Conservation (phyloP, 2,329 filamentous ascomycete genomes). For the Westerdykella sp. region DNA sequence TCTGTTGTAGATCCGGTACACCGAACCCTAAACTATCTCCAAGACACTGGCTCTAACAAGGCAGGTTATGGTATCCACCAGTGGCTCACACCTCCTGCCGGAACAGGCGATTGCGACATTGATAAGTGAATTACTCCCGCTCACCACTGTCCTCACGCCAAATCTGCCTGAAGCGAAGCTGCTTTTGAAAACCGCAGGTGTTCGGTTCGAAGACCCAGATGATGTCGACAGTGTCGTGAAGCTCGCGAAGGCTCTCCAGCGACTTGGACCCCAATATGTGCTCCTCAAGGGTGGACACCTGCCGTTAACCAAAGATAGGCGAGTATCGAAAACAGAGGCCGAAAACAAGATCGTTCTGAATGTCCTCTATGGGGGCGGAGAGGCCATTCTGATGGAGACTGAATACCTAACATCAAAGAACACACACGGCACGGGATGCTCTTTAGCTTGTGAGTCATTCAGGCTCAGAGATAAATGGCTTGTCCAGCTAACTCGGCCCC, state of each 20-base stretch:
- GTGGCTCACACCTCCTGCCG: conserved; percentile 64
- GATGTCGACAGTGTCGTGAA: conserved; percentile 60
- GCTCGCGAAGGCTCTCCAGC: conserved; percentile 60
- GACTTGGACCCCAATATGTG: conserved; percentile 70
- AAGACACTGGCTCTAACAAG: neutral
- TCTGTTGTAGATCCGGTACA: conserved; percentile 71
- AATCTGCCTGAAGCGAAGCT: conserved; percentile 70
- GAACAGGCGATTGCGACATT: conserved; percentile 57
- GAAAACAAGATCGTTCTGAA: conserved; percentile 68
- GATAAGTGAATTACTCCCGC: conserved; percentile 55
- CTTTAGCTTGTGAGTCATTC: conserved; percentile 65
- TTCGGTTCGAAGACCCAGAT: conserved; percentile 44
- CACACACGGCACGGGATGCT: conserved; percentile 93
- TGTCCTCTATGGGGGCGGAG: conserved; percentile 60
- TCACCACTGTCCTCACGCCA: conserved; percentile 65
- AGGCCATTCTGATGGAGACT: conserved; percentile 60
- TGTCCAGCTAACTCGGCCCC: neutral
- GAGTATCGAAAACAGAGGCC: conserved; percentile 51
- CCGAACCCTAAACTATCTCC: neutral
- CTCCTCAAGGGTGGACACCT: conserved; percentile 86
- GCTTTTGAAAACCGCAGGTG: conserved; percentile 52
- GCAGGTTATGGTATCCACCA: conserved; percentile 87
- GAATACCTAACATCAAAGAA: conserved; percentile 67
- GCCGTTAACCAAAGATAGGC: conserved; percentile 63
- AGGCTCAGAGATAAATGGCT: conserved; percentile 9